Conservation (phyloP, 768 basidiomycete species). For the Russula foetens region DNA sequence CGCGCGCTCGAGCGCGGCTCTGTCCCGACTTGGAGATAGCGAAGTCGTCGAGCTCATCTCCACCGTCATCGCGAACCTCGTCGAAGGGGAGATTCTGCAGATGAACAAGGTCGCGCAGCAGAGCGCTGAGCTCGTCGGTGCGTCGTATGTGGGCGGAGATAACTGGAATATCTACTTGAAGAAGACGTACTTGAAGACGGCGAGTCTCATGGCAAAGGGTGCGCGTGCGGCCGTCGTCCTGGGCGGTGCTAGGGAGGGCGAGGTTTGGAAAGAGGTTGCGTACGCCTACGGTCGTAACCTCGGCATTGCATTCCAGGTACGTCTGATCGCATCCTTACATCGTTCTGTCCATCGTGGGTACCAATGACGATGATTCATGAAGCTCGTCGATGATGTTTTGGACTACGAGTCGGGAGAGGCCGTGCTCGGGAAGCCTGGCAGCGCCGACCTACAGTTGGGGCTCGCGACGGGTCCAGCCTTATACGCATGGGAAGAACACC, state of each 20-base stretch:
- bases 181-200: conserved; percentile 91
- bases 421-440: conserved; percentile 83
- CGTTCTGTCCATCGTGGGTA: not conserved
- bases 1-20: conserved; percentile 80
- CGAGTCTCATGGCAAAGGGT: conserved; percentile 84
- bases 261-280: conserved; percentile 80
- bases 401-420: conserved; percentile 77
- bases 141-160: conserved; percentile 32
- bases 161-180: conserved; percentile 76
- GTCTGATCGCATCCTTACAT: not conserved
- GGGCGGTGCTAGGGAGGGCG: conserved; percentile 71
- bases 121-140: conserved; percentile 25
- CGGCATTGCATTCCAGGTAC: conserved; percentile 93
- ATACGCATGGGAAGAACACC: conserved; percentile 81
- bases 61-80: conserved; percentile 86
- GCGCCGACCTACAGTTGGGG: conserved; percentile 51
- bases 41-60: conserved; percentile 94
- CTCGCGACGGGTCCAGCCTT: conserved; percentile 79
- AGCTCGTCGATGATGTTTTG: conserved; percentile 94
- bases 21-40: conserved; percentile 75
- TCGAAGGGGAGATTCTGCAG: conserved; percentile 94
- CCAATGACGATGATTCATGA: not conserved
- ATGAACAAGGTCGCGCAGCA: conserved; percentile 47
- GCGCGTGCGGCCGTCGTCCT: conserved; percentile 81
- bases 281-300: conserved; percentile 88